These are phyloP conservation scores for Colletotrichum tanaceti DNA, from an alignment of 2,329 filamentous ascomycete genomes.

Conservation along the genomic window DNA sequence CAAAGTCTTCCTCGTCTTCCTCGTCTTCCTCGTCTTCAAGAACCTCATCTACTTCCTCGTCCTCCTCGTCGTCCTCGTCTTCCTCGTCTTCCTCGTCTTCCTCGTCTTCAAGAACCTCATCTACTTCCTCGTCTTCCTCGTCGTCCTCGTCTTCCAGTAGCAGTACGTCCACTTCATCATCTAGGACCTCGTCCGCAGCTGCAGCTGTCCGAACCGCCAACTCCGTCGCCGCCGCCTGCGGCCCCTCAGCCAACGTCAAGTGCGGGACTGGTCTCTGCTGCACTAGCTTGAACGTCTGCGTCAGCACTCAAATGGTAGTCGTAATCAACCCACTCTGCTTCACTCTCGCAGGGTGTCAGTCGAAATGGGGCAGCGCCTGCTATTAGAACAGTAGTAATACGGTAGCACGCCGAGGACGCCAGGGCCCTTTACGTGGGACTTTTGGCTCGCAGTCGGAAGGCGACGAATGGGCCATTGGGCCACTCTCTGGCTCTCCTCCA, in stretches of 20 bases:
- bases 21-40: background rate
- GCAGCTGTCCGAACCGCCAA: background rate
- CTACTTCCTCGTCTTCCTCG: background rate
- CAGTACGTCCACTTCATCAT: background rate
- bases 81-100: background rate
- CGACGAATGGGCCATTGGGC: slow-evolving; percentile 39
- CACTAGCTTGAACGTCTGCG: background rate
- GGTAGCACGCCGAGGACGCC: slow-evolving; percentile 47
- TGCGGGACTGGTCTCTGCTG: background rate
- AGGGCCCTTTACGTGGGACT: slow-evolving; percentile 45
- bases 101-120: too few relatives aligned
- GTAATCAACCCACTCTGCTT: background rate
- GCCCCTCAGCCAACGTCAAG: background rate
- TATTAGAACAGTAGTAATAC: background rate
- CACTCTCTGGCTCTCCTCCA: slow-evolving; percentile 47
- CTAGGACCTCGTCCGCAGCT: background rate
- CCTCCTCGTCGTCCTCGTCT: background rate
- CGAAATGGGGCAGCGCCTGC: background rate
- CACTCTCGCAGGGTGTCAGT: background rate
- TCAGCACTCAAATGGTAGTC: background rate
- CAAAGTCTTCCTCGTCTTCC: too few relatives aligned
- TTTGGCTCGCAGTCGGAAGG: slow-evolving; percentile 42
- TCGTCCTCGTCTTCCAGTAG: background rate
- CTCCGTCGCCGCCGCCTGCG: background rate
- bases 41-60: background rate